These are phyloP conservation scores for Leccinum griseonigrum DNA, from an alignment of 1,284 basidiomycete genomes.

Conservation along the genomic window DNA sequence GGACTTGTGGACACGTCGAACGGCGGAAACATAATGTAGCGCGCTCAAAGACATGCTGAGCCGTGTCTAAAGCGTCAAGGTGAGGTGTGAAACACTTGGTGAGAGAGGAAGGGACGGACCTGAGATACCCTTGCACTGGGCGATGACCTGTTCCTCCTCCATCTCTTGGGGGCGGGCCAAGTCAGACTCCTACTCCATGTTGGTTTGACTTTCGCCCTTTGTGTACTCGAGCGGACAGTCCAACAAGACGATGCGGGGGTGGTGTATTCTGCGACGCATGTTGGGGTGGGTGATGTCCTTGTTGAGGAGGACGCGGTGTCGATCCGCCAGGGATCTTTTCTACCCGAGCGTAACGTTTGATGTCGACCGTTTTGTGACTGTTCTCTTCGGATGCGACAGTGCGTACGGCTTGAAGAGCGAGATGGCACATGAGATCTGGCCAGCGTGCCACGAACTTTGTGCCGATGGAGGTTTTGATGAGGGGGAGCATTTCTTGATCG, in stretches of 20 bases:
- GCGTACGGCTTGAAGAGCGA: slow-evolving; percentile 90
- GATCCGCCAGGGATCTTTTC: slow-evolving; percentile 98
- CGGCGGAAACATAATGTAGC: slow-evolving; percentile 79
- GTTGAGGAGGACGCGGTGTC: slow-evolving; percentile 97
- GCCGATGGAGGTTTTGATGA: slow-evolving; percentile 99
- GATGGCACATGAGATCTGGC: slow-evolving; percentile 96
- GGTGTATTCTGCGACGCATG: slow-evolving; percentile 90
- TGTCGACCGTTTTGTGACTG: slow-evolving; percentile 86
- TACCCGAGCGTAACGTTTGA: slow-evolving; percentile 96
- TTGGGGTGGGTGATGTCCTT: slow-evolving; percentile 99
- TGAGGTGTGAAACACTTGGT: background rate
- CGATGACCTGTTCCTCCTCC: slow-evolving; percentile 96
- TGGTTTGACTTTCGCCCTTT: slow-evolving; percentile 98
- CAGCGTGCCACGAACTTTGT: slow-evolving; percentile 97
- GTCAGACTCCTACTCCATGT: slow-evolving; percentile 97
- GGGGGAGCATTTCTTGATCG: slow-evolving; percentile 90
- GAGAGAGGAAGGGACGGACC: slow-evolving; percentile 46
- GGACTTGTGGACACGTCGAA: slow-evolving; percentile 94
- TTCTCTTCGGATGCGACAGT: slow-evolving; percentile 68
- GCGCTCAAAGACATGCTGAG: slow-evolving; percentile 91
- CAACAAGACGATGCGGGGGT: slow-evolving; percentile 87
- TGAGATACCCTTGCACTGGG: slow-evolving; percentile 91
- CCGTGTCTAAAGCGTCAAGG: slow-evolving; percentile 62
- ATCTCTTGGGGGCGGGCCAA: slow-evolving; percentile 94
- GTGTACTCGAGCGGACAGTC: slow-evolving; percentile 99